These are phyloP conservation scores for Cynanchum wilfordii DNA, from an alignment of 257 asterid genomes.

Conservation along the genomic window DNA sequence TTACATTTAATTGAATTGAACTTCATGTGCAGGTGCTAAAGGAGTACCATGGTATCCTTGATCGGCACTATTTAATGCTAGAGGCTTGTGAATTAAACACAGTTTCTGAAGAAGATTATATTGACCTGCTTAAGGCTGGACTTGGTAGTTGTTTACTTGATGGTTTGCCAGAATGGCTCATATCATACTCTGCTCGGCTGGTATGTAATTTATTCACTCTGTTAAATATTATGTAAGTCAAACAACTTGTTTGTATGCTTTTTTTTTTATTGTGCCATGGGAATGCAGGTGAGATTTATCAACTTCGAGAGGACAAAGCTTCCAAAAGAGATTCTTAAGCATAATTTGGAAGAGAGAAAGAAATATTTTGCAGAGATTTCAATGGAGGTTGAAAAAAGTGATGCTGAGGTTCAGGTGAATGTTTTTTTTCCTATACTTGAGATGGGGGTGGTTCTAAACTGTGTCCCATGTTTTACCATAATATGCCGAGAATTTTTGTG, in stretches of 20 bases:
- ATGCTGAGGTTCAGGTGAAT: slow-evolving; percentile 93
- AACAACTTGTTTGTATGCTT: slow-evolving; percentile 3
- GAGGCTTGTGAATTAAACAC: slow-evolving; percentile 94
- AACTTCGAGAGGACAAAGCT: slow-evolving; percentile 93
- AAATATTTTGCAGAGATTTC: slow-evolving; percentile 75
- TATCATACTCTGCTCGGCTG: slow-evolving; percentile 89
- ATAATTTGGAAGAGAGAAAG: slow-evolving; percentile 87
- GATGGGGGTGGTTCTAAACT: not conserved
- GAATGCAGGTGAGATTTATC: slow-evolving; percentile 84
- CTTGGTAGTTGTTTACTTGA: slow-evolving; percentile 98
- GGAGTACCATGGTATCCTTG: slow-evolving; percentile 82
- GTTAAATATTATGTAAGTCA: not conserved
- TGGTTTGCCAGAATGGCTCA: slow-evolving; percentile 95
- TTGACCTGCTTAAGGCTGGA: slow-evolving; percentile 90
- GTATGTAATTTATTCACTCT: slow-evolving; percentile 31
- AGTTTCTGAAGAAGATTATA: slow-evolving; percentile 93
- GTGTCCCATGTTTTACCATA: not conserved
- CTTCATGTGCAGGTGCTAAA: slow-evolving; percentile 57
- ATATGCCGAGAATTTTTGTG: not conserved
- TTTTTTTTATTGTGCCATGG: slow-evolving; percentile 23
- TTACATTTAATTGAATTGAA: not conserved
- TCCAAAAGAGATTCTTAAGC: slow-evolving; percentile 76
- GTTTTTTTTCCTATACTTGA: slow-evolving; percentile 1
- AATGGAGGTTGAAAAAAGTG: slow-evolving; percentile 82
- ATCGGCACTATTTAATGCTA: slow-evolving; percentile 70